Evolutionary conservation across 768 basidiomycete species (phyloP).

Genomic region (Mycena venus): DNA sequence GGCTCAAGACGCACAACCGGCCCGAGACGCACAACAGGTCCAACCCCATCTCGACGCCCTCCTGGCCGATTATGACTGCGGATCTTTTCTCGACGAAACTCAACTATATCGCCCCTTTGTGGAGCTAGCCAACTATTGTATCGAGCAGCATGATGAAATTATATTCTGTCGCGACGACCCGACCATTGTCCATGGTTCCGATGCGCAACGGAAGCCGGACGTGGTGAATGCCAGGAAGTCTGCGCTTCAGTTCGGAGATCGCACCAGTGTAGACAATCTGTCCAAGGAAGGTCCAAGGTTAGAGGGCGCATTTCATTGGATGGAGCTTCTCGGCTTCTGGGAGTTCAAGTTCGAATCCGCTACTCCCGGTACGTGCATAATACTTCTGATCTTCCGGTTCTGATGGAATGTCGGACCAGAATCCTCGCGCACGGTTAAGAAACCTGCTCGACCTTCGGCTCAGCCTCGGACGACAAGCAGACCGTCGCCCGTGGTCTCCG

Average conservation of each 20-base stretch:
- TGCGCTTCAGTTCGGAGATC: background rate
- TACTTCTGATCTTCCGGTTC: conserved; percentile 5
- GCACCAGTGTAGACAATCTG: background rate
- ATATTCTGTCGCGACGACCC: conserved; percentile 16
- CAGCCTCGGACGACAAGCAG: background rate
- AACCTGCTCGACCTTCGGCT: background rate
- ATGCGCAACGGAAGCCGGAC: conserved; percentile 18
- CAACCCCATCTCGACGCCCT: no score
- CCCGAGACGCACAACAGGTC: no score
- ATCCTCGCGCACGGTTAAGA: background rate
- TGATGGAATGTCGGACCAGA: background rate
- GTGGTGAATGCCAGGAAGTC: background rate
- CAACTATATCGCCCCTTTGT: conserved; percentile 6
- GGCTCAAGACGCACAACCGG: no score
- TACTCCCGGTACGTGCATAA: conserved; percentile 9
- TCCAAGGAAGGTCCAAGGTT: background rate
- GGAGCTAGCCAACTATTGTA: conserved; percentile 6
- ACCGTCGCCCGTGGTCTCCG: no score
- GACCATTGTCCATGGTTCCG: background rate
- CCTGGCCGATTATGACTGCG: no score
- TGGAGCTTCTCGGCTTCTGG: conserved; percentile 10
- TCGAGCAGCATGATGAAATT: background rate
- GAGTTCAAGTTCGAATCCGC: conserved; percentile 11
- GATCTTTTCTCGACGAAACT: no score
- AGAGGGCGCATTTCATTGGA: background rate